Base-by-base conservation (phyloP, 768 basidiomycete species). In the Pleurotus tuber-regium region DNA sequence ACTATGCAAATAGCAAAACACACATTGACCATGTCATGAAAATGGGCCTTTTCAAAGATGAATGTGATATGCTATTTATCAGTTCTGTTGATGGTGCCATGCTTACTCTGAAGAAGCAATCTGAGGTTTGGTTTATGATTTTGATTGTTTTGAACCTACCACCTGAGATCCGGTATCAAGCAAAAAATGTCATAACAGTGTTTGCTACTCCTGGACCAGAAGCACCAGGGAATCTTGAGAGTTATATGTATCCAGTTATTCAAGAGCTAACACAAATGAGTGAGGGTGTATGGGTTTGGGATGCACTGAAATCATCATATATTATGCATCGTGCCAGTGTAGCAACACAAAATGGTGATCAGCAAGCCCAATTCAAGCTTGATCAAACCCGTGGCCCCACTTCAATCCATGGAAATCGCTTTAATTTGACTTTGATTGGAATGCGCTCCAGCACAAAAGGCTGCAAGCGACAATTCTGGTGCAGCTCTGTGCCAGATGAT, bases 271-370 rank as follows among this genome's bases (percentile, higher is more conserved):
- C 63, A 25, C 11, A 35, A 30, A 56, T 58, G 28, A 52, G 47
- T 55, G 61, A 62, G 51, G 68, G 68, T 4, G 54, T 68, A 2
- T 70, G 68, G 68, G 64, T 64, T 1, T 69, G 65, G 63, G 66
- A 67, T 64, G 62, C 66, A 7, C 1, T 68, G 8, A 50, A 61
- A 6, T 59, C 57, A 12, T 42, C 56, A 1, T 63, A 63, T 47
- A 63, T 66, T 53, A 31, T 67, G 4, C 19, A 53, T 16, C 52
- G 56, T 10, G 56, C 55, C 4, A 53, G 54, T 53, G 49, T 63
- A 29, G 57, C 52, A 18, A 56, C 63, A 52, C 55, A 41, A 4
- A 44, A 59, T 12, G 69, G 67, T 10, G 70, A 69, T 56, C 67
- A 66, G 68, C 53, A 65, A 16, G 66, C 65, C 2, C 67, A 65